Conservation (phyloP, 805 yeast genomes). For the Teunomyces funiuensis region DNA sequence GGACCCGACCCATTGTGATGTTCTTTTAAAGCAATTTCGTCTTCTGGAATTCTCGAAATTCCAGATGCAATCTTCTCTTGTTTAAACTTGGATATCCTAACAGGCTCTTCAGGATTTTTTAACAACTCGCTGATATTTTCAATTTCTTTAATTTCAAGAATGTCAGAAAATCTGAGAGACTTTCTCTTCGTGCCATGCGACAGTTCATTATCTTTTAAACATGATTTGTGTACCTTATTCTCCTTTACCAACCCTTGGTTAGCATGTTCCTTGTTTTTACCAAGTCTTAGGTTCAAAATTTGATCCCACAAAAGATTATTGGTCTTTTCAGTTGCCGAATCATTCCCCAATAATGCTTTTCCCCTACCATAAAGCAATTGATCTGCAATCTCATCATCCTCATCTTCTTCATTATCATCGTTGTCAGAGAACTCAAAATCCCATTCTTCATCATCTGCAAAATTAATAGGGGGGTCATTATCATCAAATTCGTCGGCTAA, state of each 20-base stretch:
- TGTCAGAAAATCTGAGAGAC: constrained; percentile 54
- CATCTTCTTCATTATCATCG: constrained; percentile 36
- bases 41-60: neutral
- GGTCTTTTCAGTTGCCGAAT: constrained; percentile 6
- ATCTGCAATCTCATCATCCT: constrained; percentile 29
- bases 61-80: constrained; percentile 7
- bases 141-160: constrained; percentile 57
- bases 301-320: constrained; percentile 41
- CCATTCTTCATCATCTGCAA: constrained; percentile 37
- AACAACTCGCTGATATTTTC: constrained; percentile 55
- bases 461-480: constrained; percentile 16
- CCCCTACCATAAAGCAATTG: constrained; percentile 24
- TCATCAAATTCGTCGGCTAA: constrained; percentile 49
- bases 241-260: neutral
- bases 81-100: constrained; percentile 12
- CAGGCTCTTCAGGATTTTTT: constrained; percentile 22
- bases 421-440: constrained; percentile 35
- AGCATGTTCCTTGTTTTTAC: constrained; percentile 9
- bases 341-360: constrained; percentile 14
- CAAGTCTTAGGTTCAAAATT: constrained; percentile 28
- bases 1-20: constrained; percentile 4
- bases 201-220: neutral
- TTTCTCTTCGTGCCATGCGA: constrained; percentile 21
- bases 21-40: neutral
- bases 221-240: neutral